These are phyloP conservation scores for Mycena latifolia DNA, from an alignment of 768 basidiomycete genomes.

Conservation along the genomic window DNA sequence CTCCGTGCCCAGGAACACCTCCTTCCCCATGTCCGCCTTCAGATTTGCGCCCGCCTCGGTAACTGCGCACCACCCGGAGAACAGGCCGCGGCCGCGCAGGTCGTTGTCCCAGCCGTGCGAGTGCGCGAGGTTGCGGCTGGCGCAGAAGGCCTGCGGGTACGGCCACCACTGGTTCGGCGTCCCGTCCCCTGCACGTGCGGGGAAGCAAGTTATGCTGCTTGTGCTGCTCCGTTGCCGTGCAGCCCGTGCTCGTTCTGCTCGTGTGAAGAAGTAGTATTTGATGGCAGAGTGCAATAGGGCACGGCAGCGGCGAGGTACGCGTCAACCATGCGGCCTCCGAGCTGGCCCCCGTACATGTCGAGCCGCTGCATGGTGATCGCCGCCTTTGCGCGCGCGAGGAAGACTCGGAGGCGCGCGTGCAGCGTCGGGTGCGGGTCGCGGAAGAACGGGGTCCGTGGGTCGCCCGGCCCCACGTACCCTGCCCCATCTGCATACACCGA, in stretches of 20 bases:
- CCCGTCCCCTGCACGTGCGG: slow-evolving; percentile 3
- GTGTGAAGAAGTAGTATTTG: too few relatives aligned
- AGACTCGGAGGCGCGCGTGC: slow-evolving; percentile 32
- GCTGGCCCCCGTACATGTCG: slow-evolving; percentile 29
- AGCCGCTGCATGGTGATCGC: slow-evolving; percentile 24
- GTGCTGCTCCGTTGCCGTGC: too few relatives aligned
- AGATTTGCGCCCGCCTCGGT: slow-evolving; percentile 8
- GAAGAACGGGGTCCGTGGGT: slow-evolving; percentile 28
- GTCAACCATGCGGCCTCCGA: slow-evolving; percentile 28
- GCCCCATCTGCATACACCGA: too few relatives aligned
- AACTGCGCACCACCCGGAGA: slow-evolving; percentile 17
- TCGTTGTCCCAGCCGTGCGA: slow-evolving; percentile 27
- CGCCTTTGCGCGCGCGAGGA: slow-evolving; percentile 32
- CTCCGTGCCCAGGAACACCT: slow-evolving; percentile 30
- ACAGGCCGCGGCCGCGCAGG: slow-evolving; percentile 4
- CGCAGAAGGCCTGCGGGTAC: slow-evolving; percentile 35
- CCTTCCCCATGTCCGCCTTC: slow-evolving; percentile 26
- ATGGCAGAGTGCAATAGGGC: slow-evolving; percentile 25
- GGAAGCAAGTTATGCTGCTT: slow-evolving; percentile 33
- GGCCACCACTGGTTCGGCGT: slow-evolving; percentile 35
- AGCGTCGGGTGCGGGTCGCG: slow-evolving; percentile 35
- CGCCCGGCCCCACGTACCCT: background rate
- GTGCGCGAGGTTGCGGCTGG: slow-evolving; percentile 25
- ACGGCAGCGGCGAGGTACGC: slow-evolving; percentile 24
- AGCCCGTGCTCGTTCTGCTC: too few relatives aligned